Percentiles rank a stretch among this genome's conserved stretches.
Evolutionary conservation across 192 early-diverging fungal species (phyloP).

Genomic region (Backusella macrospora): DNA sequence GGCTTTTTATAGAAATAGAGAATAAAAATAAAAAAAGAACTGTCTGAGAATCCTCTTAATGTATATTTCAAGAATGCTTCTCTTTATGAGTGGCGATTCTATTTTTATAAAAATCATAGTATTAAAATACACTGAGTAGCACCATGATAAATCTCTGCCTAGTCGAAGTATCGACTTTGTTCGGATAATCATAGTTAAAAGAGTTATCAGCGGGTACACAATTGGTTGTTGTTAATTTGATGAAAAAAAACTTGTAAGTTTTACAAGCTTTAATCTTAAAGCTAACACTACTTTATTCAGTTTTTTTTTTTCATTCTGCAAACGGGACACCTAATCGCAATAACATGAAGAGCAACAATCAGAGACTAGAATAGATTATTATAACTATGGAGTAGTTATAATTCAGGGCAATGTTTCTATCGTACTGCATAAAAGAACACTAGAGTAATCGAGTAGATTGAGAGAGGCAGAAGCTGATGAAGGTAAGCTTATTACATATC

Average conservation of each 20-base stretch:
- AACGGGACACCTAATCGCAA: neutral
- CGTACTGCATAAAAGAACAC: slow-evolving; percentile 12
- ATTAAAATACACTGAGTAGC: neutral
- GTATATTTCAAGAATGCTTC: slow-evolving; percentile 9
- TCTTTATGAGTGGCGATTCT: slow-evolving; percentile 2
- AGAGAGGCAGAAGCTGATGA: slow-evolving; percentile 10
- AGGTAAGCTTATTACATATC: slow-evolving; percentile 18
- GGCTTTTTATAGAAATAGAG: neutral
- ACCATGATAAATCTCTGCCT: neutral
- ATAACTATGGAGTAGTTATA: slow-evolving; percentile 14
- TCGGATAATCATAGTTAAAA: slow-evolving; percentile 6
- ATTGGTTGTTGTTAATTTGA: slow-evolving; percentile 7
- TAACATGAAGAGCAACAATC: slow-evolving; percentile 1
- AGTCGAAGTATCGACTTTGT: slow-evolving; percentile 8
- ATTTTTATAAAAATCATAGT: slow-evolving; percentile 12
- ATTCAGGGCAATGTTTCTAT: slow-evolving; percentile 13
- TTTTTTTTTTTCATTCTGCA: slow-evolving; percentile 9
- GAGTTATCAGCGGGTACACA: slow-evolving; percentile 5
- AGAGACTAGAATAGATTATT: neutral
- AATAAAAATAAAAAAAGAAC: no score
- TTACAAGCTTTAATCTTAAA: slow-evolving; percentile 16
- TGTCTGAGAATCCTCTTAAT: slow-evolving; percentile 10
- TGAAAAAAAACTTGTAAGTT: slow-evolving; percentile 13
- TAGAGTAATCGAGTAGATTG: slow-evolving; percentile 5
- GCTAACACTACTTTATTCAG: neutral